Evolutionary conservation across 176 grass and related monocot species (phyloP).

Genomic region (Carex cristatella): DNA sequence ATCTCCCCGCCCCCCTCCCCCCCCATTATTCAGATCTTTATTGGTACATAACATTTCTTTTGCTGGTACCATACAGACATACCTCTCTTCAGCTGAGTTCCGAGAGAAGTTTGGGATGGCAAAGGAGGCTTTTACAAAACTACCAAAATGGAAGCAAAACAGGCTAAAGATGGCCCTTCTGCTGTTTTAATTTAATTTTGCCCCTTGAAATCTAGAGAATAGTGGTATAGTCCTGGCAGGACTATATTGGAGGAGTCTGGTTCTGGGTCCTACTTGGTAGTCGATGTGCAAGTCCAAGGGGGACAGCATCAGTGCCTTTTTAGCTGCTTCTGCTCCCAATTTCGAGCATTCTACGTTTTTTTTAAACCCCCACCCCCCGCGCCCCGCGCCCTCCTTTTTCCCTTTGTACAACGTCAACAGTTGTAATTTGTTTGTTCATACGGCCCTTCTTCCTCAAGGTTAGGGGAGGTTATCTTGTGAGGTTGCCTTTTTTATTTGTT

Average conservation of each 20-base stretch:
- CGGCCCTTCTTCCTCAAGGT: conserved; percentile 42
- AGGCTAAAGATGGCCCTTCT: conserved; percentile 92
- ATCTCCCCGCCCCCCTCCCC: not conserved
- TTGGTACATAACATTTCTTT: not conserved
- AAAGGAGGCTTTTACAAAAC: conserved; percentile 84
- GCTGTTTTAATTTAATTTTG: conserved; percentile 48
- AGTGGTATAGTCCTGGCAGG: conserved; percentile 1
- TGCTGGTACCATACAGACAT: conserved; percentile 44
- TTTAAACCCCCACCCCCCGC: not conserved
- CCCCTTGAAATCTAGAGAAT: conserved; percentile 13
- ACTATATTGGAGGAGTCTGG: not conserved
- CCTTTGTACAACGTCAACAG: not conserved
- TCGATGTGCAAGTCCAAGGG: conserved; percentile 28
- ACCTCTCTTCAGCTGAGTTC: conserved; percentile 69
- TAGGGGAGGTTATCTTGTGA: conserved; percentile 70
- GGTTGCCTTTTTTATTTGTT: conserved; percentile 35
- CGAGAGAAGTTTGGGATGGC: conserved; percentile 83
- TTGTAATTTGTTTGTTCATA: conserved; percentile 32
- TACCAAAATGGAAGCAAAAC: conserved; percentile 97
- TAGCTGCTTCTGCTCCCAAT: conserved; percentile 66
- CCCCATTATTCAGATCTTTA: not conserved
- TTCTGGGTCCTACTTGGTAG: not conserved
- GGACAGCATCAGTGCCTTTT: conserved; percentile 75
- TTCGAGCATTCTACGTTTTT: conserved; percentile 25
- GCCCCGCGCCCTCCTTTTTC: not conserved